phyloP scores from a whole-genome alignment of 2,329 filamentous ascomycete species.

The Paraphaeosphaeria sporulosa region DNA sequence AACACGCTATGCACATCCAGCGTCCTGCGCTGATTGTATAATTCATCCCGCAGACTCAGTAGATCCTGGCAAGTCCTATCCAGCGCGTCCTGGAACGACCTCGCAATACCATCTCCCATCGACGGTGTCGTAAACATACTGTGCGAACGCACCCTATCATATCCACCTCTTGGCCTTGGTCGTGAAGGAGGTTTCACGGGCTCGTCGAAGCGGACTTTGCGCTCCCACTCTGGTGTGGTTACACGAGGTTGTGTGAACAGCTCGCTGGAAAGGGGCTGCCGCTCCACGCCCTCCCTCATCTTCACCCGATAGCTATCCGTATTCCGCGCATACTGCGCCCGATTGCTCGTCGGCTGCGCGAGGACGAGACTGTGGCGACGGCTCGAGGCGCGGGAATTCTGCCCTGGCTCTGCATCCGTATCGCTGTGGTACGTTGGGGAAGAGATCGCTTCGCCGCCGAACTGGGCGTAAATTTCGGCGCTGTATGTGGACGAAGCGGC shows the following conservation, averaged over 20 bases:
- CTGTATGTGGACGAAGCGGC: background rate
- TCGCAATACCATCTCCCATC: background rate
- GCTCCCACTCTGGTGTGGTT: too few relatives aligned
- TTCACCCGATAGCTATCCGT: background rate
- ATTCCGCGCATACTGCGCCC: background rate
- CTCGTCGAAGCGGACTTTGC: too few relatives aligned
- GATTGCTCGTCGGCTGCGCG: constrained; percentile 4
- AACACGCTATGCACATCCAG: background rate
- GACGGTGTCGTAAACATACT: too few relatives aligned
- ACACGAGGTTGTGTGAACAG: too few relatives aligned
- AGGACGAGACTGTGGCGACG: background rate
- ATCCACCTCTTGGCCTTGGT: too few relatives aligned
- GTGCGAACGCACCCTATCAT: too few relatives aligned
- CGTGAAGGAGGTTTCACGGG: too few relatives aligned
- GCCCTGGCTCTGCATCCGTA: background rate
- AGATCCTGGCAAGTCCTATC: background rate
- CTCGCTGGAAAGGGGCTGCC: too few relatives aligned
- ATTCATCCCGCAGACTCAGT: background rate
- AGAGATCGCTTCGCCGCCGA: background rate
- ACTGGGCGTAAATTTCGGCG: background rate
- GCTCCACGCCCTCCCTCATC: background rate
- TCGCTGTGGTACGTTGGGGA: background rate
- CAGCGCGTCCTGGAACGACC: background rate
- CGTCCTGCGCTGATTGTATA: background rate
- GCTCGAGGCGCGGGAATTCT: background rate